These are phyloP conservation scores for Venturia carpophila DNA, from an alignment of 2,329 filamentous ascomycete genomes.

Conservation along the genomic window DNA sequence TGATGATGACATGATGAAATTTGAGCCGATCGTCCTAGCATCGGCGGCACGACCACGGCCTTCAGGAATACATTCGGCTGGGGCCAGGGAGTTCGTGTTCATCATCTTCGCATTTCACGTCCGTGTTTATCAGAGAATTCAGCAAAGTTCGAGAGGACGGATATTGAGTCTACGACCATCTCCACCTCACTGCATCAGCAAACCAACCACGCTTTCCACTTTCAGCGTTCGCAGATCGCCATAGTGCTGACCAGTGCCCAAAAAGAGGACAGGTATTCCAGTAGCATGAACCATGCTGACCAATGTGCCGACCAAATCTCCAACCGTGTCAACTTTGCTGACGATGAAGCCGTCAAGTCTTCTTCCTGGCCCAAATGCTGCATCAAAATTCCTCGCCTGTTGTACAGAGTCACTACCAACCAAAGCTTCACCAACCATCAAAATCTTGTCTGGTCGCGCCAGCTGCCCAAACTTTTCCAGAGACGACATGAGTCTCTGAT, in stretches of 20 bases:
- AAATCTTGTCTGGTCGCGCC: slow-evolving; percentile 92
- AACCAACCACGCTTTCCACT: slow-evolving; percentile 54
- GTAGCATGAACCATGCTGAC: slow-evolving; percentile 98
- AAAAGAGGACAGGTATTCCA: slow-evolving; percentile 88
- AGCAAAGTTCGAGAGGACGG: background rate
- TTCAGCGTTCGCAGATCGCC: slow-evolving; percentile 56
- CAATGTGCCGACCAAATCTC: slow-evolving; percentile 95
- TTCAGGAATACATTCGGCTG: background rate
- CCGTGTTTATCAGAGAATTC: background rate
- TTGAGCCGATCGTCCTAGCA: background rate
- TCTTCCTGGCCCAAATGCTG: slow-evolving; percentile 73
- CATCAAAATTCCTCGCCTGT: slow-evolving; percentile 94
- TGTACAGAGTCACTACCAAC: slow-evolving; percentile 94
- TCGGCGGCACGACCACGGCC: background rate
- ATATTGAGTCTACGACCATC: background rate
- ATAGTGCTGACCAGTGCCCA: slow-evolving; percentile 66
- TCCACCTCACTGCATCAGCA: slow-evolving; percentile 43
- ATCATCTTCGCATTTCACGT: no score
- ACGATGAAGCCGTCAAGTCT: slow-evolving; percentile 95
- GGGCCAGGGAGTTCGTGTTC: background rate
- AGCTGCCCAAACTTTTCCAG: slow-evolving; percentile 97
- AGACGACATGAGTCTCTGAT: slow-evolving; percentile 89
- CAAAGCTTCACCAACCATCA: slow-evolving; percentile 91
- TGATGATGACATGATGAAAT: background rate
- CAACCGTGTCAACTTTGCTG: slow-evolving; percentile 96